These are phyloP conservation scores for Penicillium paxilli DNA, from an alignment of 495 filamentous ascomycete genomes.

Conservation along the genomic window DNA sequence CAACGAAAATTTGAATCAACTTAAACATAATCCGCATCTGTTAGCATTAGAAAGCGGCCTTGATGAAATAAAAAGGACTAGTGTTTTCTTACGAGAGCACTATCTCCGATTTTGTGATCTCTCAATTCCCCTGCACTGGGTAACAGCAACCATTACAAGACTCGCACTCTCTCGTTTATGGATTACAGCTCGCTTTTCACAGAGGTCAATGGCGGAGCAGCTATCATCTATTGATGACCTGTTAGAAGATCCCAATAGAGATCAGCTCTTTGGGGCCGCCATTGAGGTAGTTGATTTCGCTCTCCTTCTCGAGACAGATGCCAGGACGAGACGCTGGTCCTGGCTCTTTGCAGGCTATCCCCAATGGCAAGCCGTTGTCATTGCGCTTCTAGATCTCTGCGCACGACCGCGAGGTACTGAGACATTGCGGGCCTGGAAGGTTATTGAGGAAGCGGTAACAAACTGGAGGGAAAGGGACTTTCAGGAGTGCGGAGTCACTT, in stretches of 20 bases:
- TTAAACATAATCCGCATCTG: neutral
- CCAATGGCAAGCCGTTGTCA: neutral
- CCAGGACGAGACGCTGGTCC: neutral
- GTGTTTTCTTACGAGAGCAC: neutral
- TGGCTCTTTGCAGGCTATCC: neutral
- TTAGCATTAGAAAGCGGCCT: neutral
- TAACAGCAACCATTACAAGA: neutral
- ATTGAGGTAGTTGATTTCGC: no score
- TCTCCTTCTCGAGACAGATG: neutral
- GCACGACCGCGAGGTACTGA: neutral
- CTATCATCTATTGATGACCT: no score
- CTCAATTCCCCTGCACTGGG: neutral
- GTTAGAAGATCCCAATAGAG: no score
- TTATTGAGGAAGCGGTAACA: no score
- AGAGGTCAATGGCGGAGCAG: no score
- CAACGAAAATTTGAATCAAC: no score
- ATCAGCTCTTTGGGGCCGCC: no score
- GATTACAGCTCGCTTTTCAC: neutral
- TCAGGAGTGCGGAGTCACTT: no score
- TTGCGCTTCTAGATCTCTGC: neutral
- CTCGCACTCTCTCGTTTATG: neutral
- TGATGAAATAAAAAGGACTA: no score
- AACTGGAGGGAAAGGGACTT: no score
- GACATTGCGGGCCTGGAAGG: neutral
- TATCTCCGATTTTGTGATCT: neutral